A percentile compares a stretch with the other conserved stretches of the same genome.
Evolutionary conservation across 2,329 filamentous ascomycete genomes (phyloP).

Genomic region (Ustilaginoidea virens): DNA sequence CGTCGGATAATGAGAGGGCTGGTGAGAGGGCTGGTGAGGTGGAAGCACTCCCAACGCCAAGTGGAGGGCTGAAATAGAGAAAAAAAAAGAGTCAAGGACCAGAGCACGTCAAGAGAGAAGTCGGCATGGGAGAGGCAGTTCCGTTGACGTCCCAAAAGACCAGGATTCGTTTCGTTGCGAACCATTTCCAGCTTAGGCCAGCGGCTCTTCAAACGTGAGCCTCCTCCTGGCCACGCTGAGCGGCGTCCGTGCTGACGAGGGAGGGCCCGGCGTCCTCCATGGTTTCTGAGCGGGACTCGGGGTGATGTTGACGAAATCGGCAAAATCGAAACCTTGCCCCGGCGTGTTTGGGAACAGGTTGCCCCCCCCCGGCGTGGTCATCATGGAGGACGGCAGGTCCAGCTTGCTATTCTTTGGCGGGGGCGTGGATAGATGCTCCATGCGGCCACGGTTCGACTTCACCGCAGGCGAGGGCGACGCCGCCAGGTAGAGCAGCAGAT

Average conservation of each 20-base stretch:
- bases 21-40: no score
- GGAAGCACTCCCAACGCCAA: no score
- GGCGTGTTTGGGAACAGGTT: conserved; percentile 64
- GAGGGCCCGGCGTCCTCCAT: conserved; percentile 65
- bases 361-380: conserved; percentile 67
- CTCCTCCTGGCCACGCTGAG: conserved; percentile 55
- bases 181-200: no score
- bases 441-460: conserved; percentile 28
- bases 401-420: conserved; percentile 52
- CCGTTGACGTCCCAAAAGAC: no score
- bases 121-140: no score
- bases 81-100: no score
- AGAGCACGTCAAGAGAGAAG: no score
- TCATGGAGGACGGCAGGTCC: conserved; percentile 68
- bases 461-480: conserved; percentile 80
- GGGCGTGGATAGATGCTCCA: conserved; percentile 62
- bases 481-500: conserved; percentile 69
- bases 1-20: no score
- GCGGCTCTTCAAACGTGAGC: conserved; percentile 66
- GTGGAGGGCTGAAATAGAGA: no score
- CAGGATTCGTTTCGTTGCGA: no score
- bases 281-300: conserved; percentile 83
- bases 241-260: conserved; percentile 34
- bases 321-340: conserved; percentile 75
- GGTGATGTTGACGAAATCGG: conserved; percentile 94